These are phyloP conservation scores for Diutina mesorugosa DNA, from an alignment of 1,139 yeast genomes.

Conservation along the genomic window DNA sequence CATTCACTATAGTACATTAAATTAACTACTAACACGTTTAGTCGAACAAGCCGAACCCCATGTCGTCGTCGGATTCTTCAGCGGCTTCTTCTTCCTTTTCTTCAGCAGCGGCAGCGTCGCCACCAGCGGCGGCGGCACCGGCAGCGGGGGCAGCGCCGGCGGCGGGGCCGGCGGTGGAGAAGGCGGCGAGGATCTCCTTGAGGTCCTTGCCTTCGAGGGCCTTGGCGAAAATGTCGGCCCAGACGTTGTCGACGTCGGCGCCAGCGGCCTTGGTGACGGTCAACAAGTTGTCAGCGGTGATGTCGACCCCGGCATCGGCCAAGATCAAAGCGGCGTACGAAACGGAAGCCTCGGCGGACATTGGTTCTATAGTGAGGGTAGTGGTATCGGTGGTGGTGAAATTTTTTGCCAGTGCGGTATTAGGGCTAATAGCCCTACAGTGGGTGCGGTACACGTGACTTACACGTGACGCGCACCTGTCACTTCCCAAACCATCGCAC, in stretches of 20 bases:
- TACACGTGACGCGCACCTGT: neutral
- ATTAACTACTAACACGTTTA: conserved; percentile 1
- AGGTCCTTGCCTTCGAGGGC: conserved; percentile 2
- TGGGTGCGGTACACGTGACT: neutral
- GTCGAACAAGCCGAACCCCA: conserved; percentile 3
- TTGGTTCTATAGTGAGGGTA: neutral
- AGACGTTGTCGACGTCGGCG: conserved; percentile 1
- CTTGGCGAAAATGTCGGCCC: conserved; percentile 3
- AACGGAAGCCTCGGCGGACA: conserved; percentile 2
- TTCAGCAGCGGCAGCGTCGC: neutral
- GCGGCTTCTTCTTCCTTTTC: neutral
- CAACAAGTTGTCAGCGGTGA: conserved; percentile 2
- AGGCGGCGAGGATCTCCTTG: conserved; percentile 1
- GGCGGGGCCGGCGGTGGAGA: conserved; percentile 2
- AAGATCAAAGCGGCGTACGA: conserved; percentile 3
- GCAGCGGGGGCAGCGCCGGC: conserved; percentile 2
- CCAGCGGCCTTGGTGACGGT: conserved; percentile 3
- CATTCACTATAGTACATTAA: neutral
- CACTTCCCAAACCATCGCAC: neutral
- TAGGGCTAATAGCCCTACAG: neutral
- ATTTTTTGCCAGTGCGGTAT: neutral
- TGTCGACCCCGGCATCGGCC: conserved; percentile 2
- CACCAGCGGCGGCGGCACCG: conserved; percentile 1
- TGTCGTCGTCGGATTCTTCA: conserved; percentile 1
- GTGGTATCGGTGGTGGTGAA: neutral